phyloP scores from a whole-genome alignment of 2,329 filamentous ascomycete genomes.

The Cladophialophora immunda region DNA sequence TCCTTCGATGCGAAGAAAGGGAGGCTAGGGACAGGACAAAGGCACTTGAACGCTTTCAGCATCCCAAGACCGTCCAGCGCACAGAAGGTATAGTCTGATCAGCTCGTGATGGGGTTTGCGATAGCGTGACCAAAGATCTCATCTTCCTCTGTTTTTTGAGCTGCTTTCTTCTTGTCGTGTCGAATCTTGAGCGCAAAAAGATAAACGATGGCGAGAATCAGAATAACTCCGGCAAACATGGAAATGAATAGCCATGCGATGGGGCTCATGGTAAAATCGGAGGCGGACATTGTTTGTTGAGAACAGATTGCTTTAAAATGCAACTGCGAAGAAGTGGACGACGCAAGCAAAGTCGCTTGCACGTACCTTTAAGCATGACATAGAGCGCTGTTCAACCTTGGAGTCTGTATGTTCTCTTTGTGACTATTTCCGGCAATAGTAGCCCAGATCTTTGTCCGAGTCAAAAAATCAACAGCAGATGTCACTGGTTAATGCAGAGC shows the following conservation, averaged over 20 bases:
- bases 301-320: not conserved
- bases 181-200: constrained; percentile 28
- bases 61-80: not conserved
- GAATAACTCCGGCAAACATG: constrained; percentile 30
- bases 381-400: not conserved
- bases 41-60: not conserved
- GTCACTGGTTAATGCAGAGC: not conserved
- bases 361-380: not conserved
- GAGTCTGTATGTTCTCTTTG: constrained; percentile 10
- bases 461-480: not conserved
- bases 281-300: constrained; percentile 20
- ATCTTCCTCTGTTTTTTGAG: constrained; percentile 28
- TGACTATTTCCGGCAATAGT: constrained; percentile 19
- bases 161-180: constrained; percentile 25
- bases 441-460: not conserved
- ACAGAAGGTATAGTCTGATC: not conserved
- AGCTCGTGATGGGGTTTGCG: constrained; percentile 23
- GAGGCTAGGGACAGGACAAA: not conserved
- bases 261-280: constrained; percentile 26
- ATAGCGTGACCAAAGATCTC: constrained; percentile 30
- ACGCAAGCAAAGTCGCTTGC: not conserved
- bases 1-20: not conserved
- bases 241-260: constrained; percentile 33
- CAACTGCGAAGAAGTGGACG: not conserved
- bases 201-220: constrained; percentile 33